Percentiles rank a stretch among this genome's conserved stretches.
Evolutionary conservation across 2,329 filamentous ascomycete species (phyloP).

Genomic region (Dactylonectria estremocensis): DNA sequence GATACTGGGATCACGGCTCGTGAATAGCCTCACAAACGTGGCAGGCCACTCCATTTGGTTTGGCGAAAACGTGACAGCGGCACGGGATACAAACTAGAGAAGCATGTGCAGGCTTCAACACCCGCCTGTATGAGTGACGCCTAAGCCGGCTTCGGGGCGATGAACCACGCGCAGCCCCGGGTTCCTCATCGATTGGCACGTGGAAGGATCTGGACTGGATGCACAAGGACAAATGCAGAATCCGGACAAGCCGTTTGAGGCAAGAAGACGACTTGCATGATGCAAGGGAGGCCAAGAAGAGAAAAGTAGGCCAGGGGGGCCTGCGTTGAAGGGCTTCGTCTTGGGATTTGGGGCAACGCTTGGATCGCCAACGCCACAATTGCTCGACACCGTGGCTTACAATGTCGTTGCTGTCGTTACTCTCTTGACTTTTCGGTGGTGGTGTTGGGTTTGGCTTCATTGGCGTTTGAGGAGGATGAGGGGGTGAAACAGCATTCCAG

Average conservation of each 20-base stretch:
- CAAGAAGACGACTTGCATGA: slow-evolving; percentile 9
- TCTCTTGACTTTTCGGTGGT: background rate
- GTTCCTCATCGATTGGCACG: background rate
- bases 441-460: background rate
- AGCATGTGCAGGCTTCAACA: background rate
- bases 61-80: background rate
- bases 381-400: background rate
- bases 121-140: background rate
- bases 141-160: background rate
- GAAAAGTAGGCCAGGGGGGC: no score
- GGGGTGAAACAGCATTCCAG: background rate
- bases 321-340: background rate
- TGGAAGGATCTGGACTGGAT: background rate
- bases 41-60: background rate
- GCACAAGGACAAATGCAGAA: background rate
- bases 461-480: background rate
- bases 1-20: background rate
- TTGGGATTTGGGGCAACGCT: background rate
- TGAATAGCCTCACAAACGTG: slow-evolving; percentile 16
- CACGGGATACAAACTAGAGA: slow-evolving; percentile 6
- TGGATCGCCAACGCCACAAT: background rate
- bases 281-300: slow-evolving; percentile 14
- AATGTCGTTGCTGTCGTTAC: background rate
- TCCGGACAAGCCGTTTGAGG: no score
- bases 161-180: background rate